A percentile compares a stretch with the other conserved stretches of the same genome.
These are phyloP conservation scores for Penicillium crustosum DNA, from an alignment of 2,329 filamentous ascomycete species.

Conservation along the genomic window DNA sequence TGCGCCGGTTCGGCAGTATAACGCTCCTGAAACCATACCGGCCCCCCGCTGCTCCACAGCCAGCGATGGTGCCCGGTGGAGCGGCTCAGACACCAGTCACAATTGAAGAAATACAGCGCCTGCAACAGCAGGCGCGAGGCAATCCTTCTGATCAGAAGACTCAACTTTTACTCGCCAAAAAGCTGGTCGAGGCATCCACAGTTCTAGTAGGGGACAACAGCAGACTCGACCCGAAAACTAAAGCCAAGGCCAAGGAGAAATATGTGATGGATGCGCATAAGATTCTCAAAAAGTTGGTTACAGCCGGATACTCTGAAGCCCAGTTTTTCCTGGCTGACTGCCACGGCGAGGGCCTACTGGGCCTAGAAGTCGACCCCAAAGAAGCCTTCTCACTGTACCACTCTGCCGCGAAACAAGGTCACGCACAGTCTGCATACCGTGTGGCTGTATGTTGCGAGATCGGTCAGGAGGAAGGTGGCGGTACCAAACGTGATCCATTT, in stretches of 20 bases:
- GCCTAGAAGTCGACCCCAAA: slow-evolving; percentile 77
- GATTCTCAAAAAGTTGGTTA: slow-evolving; percentile 81
- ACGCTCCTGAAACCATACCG: slow-evolving; percentile 35
- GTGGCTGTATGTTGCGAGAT: slow-evolving; percentile 98
- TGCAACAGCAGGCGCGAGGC: slow-evolving; percentile 67
- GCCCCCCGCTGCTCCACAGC: slow-evolving; percentile 32
- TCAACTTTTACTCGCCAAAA: slow-evolving; percentile 74
- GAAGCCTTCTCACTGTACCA: slow-evolving; percentile 94
- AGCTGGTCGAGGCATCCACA: slow-evolving; percentile 78
- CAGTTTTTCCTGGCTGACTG: slow-evolving; percentile 95
- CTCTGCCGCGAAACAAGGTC: slow-evolving; percentile 84
- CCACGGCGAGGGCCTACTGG: slow-evolving; percentile 77
- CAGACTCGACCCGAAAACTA: slow-evolving; percentile 65
- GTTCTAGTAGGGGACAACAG: slow-evolving; percentile 75
- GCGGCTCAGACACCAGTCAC: slow-evolving; percentile 62
- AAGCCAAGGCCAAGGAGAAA: slow-evolving; percentile 69
- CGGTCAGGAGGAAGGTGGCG: slow-evolving; percentile 88
- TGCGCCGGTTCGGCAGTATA: slow-evolving; percentile 55
- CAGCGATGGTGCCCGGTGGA: slow-evolving; percentile 9
- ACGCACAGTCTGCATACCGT: slow-evolving; percentile 84
- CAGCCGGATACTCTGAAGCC: slow-evolving; percentile 72
- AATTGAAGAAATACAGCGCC: slow-evolving; percentile 69
- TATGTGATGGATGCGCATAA: slow-evolving; percentile 87
- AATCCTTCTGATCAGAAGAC: slow-evolving; percentile 71
- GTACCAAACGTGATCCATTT: slow-evolving; percentile 82